Evolutionary conservation across 352 stramenopile genomes (phyloP).

Genomic region (Pythium chondricola): DNA sequence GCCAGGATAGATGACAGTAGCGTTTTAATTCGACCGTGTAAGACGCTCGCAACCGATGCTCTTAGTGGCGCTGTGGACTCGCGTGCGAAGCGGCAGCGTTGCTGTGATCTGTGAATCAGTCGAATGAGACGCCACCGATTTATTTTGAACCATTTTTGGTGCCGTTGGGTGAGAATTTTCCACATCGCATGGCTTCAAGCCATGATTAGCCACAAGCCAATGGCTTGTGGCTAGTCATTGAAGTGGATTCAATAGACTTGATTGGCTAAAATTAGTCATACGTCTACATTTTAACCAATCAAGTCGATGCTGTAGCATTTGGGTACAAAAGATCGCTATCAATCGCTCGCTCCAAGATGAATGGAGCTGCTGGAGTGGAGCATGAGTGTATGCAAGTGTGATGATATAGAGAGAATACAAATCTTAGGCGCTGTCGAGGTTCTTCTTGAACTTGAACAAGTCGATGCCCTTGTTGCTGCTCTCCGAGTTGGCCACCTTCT

Average conservation of each 20-base stretch:
- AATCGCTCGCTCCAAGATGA: too few relatives aligned
- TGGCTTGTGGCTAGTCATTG: constrained; percentile 23
- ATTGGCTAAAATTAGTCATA: neutral
- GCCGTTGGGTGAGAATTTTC: neutral
- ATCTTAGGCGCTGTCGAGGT: constrained; percentile 19
- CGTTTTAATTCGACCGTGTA: too few relatives aligned
- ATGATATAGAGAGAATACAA: neutral
- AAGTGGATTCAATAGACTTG: neutral
- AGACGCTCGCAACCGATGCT: neutral
- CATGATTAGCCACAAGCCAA: constrained; percentile 24
- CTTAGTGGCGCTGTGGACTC: neutral
- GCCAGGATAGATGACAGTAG: too few relatives aligned
- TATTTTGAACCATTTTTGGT: neutral
- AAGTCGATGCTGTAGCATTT: too few relatives aligned
- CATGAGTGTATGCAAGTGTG: neutral
- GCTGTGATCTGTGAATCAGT: neutral
- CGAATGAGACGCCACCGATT: neutral
- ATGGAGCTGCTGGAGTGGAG: neutral
- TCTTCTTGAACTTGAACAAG: constrained; percentile 48
- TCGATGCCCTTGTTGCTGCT: constrained; percentile 27
- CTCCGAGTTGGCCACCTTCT: constrained; percentile 19
- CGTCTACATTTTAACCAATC: too few relatives aligned
- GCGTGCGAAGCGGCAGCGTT: neutral
- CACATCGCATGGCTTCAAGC: too few relatives aligned
- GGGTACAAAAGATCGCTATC: too few relatives aligned